Evolutionary conservation across 495 filamentous ascomycete species (phyloP).

Genomic region (Xylaria castorea): DNA sequence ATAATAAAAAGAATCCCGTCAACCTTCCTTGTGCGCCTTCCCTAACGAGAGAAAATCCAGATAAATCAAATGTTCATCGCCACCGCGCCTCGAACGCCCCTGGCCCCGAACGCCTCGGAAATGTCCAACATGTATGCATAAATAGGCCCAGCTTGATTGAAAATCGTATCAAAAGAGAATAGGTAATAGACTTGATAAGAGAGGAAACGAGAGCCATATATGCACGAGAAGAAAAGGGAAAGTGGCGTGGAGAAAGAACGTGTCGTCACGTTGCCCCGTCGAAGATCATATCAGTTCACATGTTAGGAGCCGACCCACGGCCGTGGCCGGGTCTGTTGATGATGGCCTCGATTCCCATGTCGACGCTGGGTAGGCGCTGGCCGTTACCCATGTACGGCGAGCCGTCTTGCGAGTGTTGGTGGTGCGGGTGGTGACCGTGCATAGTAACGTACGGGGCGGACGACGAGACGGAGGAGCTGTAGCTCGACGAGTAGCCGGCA

Average conservation of each 20-base stretch:
- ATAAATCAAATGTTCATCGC: not conserved
- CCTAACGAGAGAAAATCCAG: not conserved
- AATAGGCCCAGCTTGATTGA: not conserved
- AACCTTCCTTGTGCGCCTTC: slow-evolving; percentile 11
- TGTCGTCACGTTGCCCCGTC: slow-evolving; percentile 3
- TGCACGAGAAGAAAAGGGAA: slow-evolving; percentile 1
- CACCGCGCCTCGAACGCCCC: slow-evolving; percentile 14
- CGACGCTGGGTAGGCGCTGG: slow-evolving; percentile 57
- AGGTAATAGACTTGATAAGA: slow-evolving; percentile 21
- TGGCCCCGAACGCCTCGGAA: slow-evolving; percentile 1
- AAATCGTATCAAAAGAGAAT: slow-evolving; percentile 23
- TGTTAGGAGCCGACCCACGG: slow-evolving; percentile 29
- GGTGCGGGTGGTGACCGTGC: slow-evolving; percentile 41
- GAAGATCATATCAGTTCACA: slow-evolving; percentile 14
- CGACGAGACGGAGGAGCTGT: slow-evolving; percentile 42
- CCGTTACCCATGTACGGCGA: slow-evolving; percentile 56
- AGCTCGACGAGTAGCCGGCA: slow-evolving; percentile 41
- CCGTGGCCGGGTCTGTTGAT: slow-evolving; percentile 53
- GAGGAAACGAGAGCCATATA: slow-evolving; percentile 18
- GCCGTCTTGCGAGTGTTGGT: slow-evolving; percentile 44
- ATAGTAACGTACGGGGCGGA: slow-evolving; percentile 51
- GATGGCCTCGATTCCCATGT: slow-evolving; percentile 64
- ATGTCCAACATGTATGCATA: slow-evolving; percentile 5
- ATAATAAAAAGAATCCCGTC: slow-evolving; percentile 17
- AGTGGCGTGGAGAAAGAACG: not conserved